Percentiles rank a stretch among this genome's conserved stretches.
These are phyloP conservation scores for Coniochaeta hoffmannii DNA, from an alignment of 2,329 filamentous ascomycete species.

Conservation along the genomic window DNA sequence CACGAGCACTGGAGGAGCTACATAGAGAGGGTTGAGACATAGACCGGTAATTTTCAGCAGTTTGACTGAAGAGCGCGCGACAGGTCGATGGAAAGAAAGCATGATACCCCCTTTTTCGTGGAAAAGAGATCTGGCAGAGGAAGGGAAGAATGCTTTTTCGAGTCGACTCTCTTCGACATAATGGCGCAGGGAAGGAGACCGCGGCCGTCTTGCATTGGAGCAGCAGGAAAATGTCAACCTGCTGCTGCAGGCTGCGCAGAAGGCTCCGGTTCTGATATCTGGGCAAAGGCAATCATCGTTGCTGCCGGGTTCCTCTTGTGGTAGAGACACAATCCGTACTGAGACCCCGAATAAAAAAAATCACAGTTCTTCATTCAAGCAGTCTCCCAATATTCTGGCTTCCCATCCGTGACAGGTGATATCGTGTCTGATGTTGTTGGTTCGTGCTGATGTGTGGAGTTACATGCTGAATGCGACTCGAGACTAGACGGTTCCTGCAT, in stretches of 20 bases:
- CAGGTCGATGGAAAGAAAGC: conserved; percentile 13
- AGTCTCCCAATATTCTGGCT: background rate
- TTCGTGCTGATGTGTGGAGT: too few species aligned
- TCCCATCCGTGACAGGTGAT: background rate
- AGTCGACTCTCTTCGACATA: conserved; percentile 10
- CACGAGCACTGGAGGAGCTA: conserved; percentile 7
- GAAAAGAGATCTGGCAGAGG: conserved; percentile 14
- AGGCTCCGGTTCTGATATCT: conserved; percentile 9
- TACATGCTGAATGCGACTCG: too few species aligned
- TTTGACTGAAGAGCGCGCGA: conserved; percentile 14
- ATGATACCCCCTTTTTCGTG: conserved; percentile 20
- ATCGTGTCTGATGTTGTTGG: background rate
- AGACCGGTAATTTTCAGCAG: conserved; percentile 19
- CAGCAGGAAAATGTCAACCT: background rate
- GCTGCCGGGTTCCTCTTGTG: conserved; percentile 11
- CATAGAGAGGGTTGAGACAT: conserved; percentile 14
- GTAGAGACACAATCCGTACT: conserved; percentile 16
- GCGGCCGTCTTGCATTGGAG: conserved; percentile 12
- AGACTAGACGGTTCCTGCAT: too few species aligned
- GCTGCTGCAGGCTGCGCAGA: conserved; percentile 12
- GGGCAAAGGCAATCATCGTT: conserved; percentile 3
- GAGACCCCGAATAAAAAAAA: conserved; percentile 13
- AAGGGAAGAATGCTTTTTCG: conserved; percentile 13
- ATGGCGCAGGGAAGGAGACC: conserved; percentile 14
- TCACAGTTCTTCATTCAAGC: background rate